These are phyloP conservation scores for peach (Prunus persica) DNA, from an alignment of 306 rosid species.

Conservation along the genomic window Prunus_persica_NCBIv2 NC_034013.1:12478001-12478500, in stretches of 20 bases:
- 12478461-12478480: constrained; percentile 96
- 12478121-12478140: constrained; percentile 86
- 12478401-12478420: constrained; percentile 74
- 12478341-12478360: constrained; percentile 78
- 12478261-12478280: constrained; percentile 60
- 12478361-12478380: constrained; percentile 66
- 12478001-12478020: constrained; percentile 68
- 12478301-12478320: constrained; percentile 76
- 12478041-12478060: constrained; percentile 92
- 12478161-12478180: constrained; percentile 86
- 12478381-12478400: constrained; percentile 68
- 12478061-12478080: constrained; percentile 76
- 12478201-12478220: constrained; percentile 78
- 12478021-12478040: constrained; percentile 62
- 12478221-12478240: constrained; percentile 77
- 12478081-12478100: constrained; percentile 70
- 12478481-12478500: constrained; percentile 61
- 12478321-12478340: constrained; percentile 85
- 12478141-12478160: constrained; percentile 87
- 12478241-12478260: constrained; percentile 58
- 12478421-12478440: constrained; percentile 76
- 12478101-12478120: constrained; percentile 87
- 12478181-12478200: constrained; percentile 48
- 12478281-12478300: constrained; percentile 85
- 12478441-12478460: constrained; percentile 86